Conservation (phyloP, 2,329 filamentous ascomycete genomes). For the Salinomyces thailandicus region DNA sequence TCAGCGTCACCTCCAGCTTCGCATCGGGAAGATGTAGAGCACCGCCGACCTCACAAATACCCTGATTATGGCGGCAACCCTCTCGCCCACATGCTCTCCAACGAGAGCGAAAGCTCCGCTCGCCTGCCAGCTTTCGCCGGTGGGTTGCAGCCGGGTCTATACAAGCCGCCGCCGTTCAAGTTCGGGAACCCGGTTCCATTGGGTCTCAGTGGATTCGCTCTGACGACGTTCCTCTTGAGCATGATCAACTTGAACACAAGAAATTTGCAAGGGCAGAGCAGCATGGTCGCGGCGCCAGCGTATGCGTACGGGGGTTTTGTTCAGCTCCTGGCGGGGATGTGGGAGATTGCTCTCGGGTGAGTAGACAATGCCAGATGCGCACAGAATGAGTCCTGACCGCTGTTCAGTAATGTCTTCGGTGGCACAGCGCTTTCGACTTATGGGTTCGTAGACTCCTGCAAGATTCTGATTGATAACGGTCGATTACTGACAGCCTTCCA, state of each 20-base stretch:
- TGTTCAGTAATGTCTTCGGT: constrained; percentile 64
- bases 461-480: too few relatives aligned
- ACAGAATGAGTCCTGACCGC: too few relatives aligned
- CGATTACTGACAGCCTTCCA: too few relatives aligned
- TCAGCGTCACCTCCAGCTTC: background rate
- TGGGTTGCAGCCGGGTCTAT: constrained; percentile 61
- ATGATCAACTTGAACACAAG: constrained; percentile 60
- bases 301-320: constrained; percentile 69
- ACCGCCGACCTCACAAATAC: background rate
- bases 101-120: constrained; percentile 23
- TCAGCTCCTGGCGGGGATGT: constrained; percentile 76
- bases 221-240: constrained; percentile 73
- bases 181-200: constrained; percentile 72
- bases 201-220: constrained; percentile 66
- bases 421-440: constrained; percentile 48
- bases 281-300: constrained; percentile 58
- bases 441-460: too few relatives aligned
- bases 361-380: too few relatives aligned
- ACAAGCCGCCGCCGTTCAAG: constrained; percentile 48
- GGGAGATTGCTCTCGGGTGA: constrained; percentile 77
- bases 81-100: constrained; percentile 40
- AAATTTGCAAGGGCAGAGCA: constrained; percentile 48
- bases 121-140: constrained; percentile 55
- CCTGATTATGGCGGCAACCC: constrained; percentile 32
- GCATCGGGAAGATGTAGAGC: background rate